Conservation (phyloP, 2,329 filamentous ascomycete species). For the Exutisphaerella laricina region DNA sequence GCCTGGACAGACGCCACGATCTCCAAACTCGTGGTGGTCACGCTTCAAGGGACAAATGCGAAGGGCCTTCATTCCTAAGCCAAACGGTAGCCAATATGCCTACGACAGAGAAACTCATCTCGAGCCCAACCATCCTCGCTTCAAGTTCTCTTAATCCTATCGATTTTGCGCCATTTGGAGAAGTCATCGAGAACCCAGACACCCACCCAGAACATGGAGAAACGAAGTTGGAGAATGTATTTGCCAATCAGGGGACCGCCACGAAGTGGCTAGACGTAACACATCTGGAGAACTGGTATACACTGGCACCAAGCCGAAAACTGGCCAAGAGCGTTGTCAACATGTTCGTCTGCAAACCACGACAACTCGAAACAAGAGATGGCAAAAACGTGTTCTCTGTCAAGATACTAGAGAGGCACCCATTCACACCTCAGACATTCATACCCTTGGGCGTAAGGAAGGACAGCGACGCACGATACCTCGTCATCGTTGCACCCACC, state of each 20-base stretch:
- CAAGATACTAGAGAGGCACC: conserved; percentile 78
- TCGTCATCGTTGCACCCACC: conserved; percentile 85
- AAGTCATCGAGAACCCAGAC: conserved; percentile 66
- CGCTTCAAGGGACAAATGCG: conserved; percentile 7
- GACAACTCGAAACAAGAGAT: conserved; percentile 42
- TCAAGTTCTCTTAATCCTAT: conserved; percentile 62
- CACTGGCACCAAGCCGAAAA: conserved; percentile 55
- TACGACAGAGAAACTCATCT: conserved; percentile 29
- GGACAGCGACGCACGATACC: conserved; percentile 52
- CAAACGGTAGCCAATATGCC: conserved; percentile 10
- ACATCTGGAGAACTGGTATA: conserved; percentile 65
- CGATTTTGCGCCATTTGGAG: conserved; percentile 73
- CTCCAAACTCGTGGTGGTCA: conserved; percentile 8
- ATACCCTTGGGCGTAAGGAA: conserved; percentile 61
- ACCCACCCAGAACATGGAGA: conserved; percentile 37
- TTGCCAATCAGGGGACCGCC: conserved; percentile 80
- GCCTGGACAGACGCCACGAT: background rate
- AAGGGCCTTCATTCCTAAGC: conserved; percentile 19
- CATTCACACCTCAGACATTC: conserved; percentile 92
- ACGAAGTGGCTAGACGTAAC: conserved; percentile 81
- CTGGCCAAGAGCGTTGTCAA: conserved; percentile 64
- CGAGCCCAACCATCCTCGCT: conserved; percentile 43
- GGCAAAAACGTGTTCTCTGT: conserved; percentile 54
- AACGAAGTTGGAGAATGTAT: conserved; percentile 44
- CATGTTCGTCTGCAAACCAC: conserved; percentile 80